Evolutionary conservation across 768 basidiomycete genomes (phyloP), one percentile per base, ranked within the genome.

Genomic region (Hericium rajendrae): DNA sequence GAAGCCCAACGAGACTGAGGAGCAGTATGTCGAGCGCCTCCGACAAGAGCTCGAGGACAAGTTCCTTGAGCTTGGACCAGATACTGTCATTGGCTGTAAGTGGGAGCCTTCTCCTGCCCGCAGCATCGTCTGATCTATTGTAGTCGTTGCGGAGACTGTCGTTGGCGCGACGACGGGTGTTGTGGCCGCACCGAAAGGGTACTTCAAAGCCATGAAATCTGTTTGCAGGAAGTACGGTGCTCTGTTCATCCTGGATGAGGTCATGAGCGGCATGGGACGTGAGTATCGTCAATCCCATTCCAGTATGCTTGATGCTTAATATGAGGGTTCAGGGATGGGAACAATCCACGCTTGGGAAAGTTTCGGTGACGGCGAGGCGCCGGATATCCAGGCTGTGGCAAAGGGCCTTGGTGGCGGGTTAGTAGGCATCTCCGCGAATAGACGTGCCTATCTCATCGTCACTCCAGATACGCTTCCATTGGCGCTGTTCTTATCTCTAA

Each of bases 201-300:
- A 94, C 68, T 87, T 94, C 65, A 81, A 81, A 68, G 87, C 87
- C 8, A 88, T 91, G 83, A 89, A 86, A 64, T 83, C 84, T 11
- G 86, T 91, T 18, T 90, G 88, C 62, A 79, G 86, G 40, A 90
- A 86, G 69, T 85, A 65, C 63, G 77, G 62, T 64, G 88, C 82
- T 1, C 70, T 95, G 16, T 85, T 93, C 69, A 90, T 94, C 43
- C 77, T 93, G 38, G 93, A 95, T 65, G 93, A 94, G 71, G 88
- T 93, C 49, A 93, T 94, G 91, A 83, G 85, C 66, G 91, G 91
- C 48, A 91, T 93, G 86, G 90, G 91, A 57, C 82, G 91, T 86
- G 67, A 71, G 87, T n/a, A n/a, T n/a, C n/a, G n/a, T n/a, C n/a
- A n/a, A n/a, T n/a, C n/a, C n/a, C n/a, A n/a, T n/a, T 58, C 51